Evolutionary conservation across 768 basidiomycete genomes (phyloP), one percentile per base, ranked within the genome.

Genomic region (Kwoniella pini): DNA sequence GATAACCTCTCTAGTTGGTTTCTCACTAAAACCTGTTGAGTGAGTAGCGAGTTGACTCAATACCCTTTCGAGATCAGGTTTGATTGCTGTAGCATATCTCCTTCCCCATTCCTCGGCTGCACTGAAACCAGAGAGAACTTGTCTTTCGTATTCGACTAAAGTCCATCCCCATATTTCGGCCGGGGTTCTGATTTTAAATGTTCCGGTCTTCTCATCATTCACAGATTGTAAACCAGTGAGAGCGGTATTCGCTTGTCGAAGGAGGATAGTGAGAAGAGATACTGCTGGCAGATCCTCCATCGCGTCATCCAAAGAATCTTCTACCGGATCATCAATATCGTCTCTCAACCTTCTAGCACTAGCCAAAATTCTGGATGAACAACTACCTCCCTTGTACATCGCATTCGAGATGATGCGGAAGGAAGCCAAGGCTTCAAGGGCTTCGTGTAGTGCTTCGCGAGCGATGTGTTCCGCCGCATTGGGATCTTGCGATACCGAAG

Each of bases 211-310:
- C 36, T 63, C 56, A 43, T 53, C 44, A 49, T 48, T 33, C 28
- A 28, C 17, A 42, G 26, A 42, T 22, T 53, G 52, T n/a, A 59
- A 22, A 4, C 22, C n/a, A 22, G 54, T 22, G 6, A 75, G 49
- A 7, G 67, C 46, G 12, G 50, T 17, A 57, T 77, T 78, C 36
- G 71, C 69, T 30, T 65, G 60, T 12, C 66, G 64, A 26, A 53
- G 55, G 2, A 78, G 51, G 4, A 78, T 33, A 13, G 67, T 64
- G 61, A 75, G 72, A 4, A 78, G 68, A 5, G 68, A 59, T 21
- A 78, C 68, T 10, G 74, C 63, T n/a, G 75, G 75, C 17, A 76
- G 38, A 60, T 78, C 77, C 49, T 78, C 77, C 45, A 72, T 60
- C 0, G 77, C 77, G 51, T 78, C 77, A 39, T 77, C 71, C 5